Percentiles rank a stretch among this genome's conserved stretches.
Conservation (phyloP, 495 filamentous ascomycete genomes). For the Hypoxylon cercidicola region DNA sequence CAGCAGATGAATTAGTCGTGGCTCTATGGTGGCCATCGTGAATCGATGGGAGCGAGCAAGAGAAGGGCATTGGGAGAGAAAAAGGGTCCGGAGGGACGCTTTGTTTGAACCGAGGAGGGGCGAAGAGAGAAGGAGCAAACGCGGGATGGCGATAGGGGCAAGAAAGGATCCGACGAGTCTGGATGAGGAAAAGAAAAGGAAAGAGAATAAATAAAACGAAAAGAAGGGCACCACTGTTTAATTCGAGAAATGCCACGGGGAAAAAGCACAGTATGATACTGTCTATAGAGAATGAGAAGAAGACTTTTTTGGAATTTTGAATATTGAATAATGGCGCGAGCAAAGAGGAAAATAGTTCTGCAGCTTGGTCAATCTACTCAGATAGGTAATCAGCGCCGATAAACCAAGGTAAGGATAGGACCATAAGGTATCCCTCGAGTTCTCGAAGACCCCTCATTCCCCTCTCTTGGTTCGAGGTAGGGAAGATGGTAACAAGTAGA, state of each 20-base stretch:
- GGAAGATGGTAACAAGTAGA: slow-evolving; percentile 40
- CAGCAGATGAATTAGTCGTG: slow-evolving; percentile 66
- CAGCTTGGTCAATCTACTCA: slow-evolving; percentile 24
- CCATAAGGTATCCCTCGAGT: slow-evolving; percentile 26
- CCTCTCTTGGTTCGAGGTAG: slow-evolving; percentile 13
- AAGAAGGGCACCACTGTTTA: slow-evolving; percentile 26
- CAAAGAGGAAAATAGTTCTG: slow-evolving; percentile 6
- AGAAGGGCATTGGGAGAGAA: slow-evolving; percentile 44
- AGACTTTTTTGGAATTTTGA: slow-evolving; percentile 1
- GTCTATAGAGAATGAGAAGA: slow-evolving; percentile 3
- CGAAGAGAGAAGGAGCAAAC: slow-evolving; percentile 27
- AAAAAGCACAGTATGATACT: slow-evolving; percentile 26
- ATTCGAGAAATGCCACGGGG: slow-evolving; percentile 15
- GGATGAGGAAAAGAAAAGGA: slow-evolving; percentile 11
- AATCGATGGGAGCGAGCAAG: slow-evolving; percentile 39
- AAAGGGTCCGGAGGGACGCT: slow-evolving; percentile 41
- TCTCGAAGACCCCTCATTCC: slow-evolving; percentile 2
- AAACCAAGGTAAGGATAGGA: slow-evolving; percentile 9
- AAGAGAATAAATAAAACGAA: slow-evolving; percentile 15
- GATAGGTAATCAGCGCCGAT: slow-evolving; percentile 38
- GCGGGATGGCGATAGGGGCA: slow-evolving; percentile 29
- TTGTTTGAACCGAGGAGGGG: slow-evolving; percentile 26
- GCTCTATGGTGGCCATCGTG: slow-evolving; percentile 69
- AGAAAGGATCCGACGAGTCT: slow-evolving; percentile 19
- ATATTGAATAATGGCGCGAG: slow-evolving; percentile 19